These are phyloP conservation scores for Colletotrichum sublineola DNA, from an alignment of 2,329 filamentous ascomycete genomes.

Conservation along the genomic window DNA sequence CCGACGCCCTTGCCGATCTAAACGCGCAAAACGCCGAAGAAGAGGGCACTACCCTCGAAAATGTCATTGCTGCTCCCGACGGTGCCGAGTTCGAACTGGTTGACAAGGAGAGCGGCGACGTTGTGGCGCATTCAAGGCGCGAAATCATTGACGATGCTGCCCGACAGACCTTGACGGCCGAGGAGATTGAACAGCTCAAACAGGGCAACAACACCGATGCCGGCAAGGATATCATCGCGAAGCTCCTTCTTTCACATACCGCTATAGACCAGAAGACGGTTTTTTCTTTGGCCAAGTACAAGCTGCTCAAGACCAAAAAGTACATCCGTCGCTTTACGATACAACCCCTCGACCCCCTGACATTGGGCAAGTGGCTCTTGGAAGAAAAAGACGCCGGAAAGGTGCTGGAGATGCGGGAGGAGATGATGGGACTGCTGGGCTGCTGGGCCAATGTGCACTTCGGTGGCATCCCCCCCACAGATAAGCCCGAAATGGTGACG, in stretches of 20 bases:
- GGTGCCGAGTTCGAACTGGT: conserved; percentile 59
- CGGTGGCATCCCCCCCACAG: conserved; percentile 57
- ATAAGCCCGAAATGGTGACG: conserved; percentile 39
- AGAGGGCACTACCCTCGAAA: conserved; percentile 57
- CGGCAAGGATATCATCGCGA: conserved; percentile 92
- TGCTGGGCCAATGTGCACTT: conserved; percentile 94
- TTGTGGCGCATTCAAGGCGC: conserved; percentile 67
- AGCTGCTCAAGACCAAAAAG: conserved; percentile 92
- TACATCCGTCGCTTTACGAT: conserved; percentile 91
- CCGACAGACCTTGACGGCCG: conserved; percentile 82
- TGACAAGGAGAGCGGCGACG: conserved; percentile 57
- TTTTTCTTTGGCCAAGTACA: conserved; percentile 96
- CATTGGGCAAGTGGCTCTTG: conserved; percentile 82
- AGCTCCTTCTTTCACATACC: conserved; percentile 89
- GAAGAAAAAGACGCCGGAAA: conserved; percentile 58
- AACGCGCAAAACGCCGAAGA: conserved; percentile 56
- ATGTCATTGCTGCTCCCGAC: conserved; percentile 53
- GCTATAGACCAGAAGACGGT: conserved; percentile 93
- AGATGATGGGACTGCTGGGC: conserved; percentile 73
- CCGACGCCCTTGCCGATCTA: conserved; percentile 75
- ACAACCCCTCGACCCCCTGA: conserved; percentile 83
- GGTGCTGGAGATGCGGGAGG: conserved; percentile 53
- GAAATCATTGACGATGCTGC: conserved; percentile 72
- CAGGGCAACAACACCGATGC: conserved; percentile 81
- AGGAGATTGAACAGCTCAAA: conserved; percentile 81